Conservation (phyloP, 371 early-diverging fungal genomes). For the Saksenaea oblongispora region DNA sequence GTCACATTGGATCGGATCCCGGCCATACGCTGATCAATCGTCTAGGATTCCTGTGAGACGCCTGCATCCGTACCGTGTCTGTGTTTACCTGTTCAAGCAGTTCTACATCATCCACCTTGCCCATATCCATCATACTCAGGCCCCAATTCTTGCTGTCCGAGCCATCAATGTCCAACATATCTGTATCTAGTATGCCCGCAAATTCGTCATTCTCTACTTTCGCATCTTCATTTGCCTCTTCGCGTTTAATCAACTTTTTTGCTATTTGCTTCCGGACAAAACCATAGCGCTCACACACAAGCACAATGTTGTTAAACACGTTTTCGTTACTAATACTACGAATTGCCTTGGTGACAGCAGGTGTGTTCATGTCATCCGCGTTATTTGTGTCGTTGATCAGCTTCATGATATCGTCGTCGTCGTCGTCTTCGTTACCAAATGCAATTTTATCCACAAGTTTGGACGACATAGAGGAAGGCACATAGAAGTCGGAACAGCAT, state of each 20-base stretch:
- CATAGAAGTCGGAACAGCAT: constrained; percentile 30
- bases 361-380: constrained; percentile 27
- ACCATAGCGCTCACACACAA: constrained; percentile 33
- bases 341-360: constrained; percentile 32
- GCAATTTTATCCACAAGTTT: constrained; percentile 25
- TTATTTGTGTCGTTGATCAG: constrained; percentile 39
- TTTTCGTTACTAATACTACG: constrained; percentile 30
- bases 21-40: constrained; percentile 35
- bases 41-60: no score
- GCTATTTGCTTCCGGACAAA: constrained; percentile 32
- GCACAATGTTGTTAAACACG: constrained; percentile 39
- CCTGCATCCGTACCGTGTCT: no score
- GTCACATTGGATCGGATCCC: constrained; percentile 21
- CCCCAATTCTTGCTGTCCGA: constrained; percentile 7
- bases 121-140: constrained; percentile 5
- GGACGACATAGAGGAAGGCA: constrained; percentile 29
- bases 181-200: constrained; percentile 10
- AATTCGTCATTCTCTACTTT: constrained; percentile 13
- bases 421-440: constrained; percentile 27
- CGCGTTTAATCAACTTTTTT: constrained; percentile 18
- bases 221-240: constrained; percentile 7
- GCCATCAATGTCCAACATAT: constrained; percentile 24
- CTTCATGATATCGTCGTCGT: constrained; percentile 45
- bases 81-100: constrained; percentile 5
- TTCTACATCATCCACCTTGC: not conserved